phyloP scores from a whole-genome alignment of 2,329 filamentous ascomycete species.

The Exophiala phaeomuriformis region DNA sequence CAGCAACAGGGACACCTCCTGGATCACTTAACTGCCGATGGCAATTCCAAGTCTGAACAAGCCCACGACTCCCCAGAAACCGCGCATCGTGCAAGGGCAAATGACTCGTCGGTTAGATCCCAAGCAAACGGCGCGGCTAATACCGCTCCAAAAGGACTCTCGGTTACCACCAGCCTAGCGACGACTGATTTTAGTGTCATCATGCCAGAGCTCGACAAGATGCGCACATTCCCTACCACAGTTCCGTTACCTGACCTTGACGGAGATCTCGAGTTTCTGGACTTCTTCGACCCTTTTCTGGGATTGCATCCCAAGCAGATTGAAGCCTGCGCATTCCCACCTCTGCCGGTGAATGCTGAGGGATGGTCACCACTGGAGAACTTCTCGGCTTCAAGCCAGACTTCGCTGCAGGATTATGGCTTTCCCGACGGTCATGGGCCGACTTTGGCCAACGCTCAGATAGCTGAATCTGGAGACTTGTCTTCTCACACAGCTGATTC shows the following conservation, averaged over 20 bases:
- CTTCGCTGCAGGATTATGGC: slow-evolving; percentile 18
- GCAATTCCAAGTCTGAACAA: too few species aligned
- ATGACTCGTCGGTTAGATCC: not conserved
- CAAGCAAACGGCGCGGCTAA: not conserved
- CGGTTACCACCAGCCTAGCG: slow-evolving; percentile 4
- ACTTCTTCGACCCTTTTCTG: slow-evolving; percentile 21
- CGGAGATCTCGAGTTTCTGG: slow-evolving; percentile 18
- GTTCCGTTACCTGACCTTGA: slow-evolving; percentile 18
- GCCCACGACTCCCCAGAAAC: too few species aligned
- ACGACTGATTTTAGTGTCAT: slow-evolving; percentile 9
- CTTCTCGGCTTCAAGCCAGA: slow-evolving; percentile 16
- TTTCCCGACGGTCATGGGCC: slow-evolving; percentile 6
- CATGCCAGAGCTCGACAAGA: slow-evolving; percentile 17
- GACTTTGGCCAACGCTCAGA: not conserved
- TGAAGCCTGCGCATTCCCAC: slow-evolving; percentile 11
- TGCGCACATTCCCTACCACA: slow-evolving; percentile 18
- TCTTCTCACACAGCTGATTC: not conserved
- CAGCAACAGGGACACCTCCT: too few species aligned
- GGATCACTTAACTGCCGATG: too few species aligned
- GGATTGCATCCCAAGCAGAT: slow-evolving; percentile 17
- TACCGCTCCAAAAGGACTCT: not conserved
- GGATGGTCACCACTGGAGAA: slow-evolving; percentile 20
- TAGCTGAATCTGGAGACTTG: not conserved
- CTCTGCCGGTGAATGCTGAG: slow-evolving; percentile 8
- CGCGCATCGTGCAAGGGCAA: too few species aligned